Evolutionary conservation across 257 asterid species (phyloP).

Genomic region (Primulina huaijiensis): DNA sequence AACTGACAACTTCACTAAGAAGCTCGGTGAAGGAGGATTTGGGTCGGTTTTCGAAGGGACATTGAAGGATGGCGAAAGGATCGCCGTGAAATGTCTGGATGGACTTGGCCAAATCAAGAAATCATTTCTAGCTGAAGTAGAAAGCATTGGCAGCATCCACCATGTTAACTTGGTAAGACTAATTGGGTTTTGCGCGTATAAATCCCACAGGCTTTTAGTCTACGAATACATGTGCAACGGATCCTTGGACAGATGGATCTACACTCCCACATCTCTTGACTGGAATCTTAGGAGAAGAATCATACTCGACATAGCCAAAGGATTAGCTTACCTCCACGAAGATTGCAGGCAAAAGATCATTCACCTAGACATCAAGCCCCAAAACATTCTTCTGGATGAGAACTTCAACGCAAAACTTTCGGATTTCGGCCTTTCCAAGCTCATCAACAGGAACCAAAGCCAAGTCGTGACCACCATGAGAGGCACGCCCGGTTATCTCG

Average conservation of each 20-base stretch:
- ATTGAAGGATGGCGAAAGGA: conserved; percentile 21
- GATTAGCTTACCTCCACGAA: conserved; percentile 38
- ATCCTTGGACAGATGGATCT: conserved; percentile 35
- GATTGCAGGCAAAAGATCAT: conserved; percentile 36
- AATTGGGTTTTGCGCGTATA: conserved; percentile 34
- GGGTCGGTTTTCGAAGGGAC: conserved; percentile 30
- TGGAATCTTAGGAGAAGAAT: conserved; percentile 25
- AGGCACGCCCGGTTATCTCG: conserved; percentile 36
- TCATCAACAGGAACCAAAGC: conserved; percentile 30
- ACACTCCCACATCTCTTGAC: neutral
- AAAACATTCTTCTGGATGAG: conserved; percentile 33
- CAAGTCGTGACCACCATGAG: conserved; percentile 32
- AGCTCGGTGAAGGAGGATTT: conserved; percentile 35
- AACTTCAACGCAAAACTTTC: conserved; percentile 28
- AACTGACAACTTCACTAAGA: conserved; percentile 25
- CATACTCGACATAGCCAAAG: conserved; percentile 30
- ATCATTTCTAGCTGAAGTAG: conserved; percentile 32
- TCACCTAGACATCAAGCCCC: conserved; percentile 38
- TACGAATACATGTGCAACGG: conserved; percentile 32
- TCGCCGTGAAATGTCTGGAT: conserved; percentile 36
- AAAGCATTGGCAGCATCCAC: conserved; percentile 32
- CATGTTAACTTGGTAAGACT: conserved; percentile 30
- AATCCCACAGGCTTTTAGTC: conserved; percentile 28
- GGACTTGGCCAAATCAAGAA: conserved; percentile 26
- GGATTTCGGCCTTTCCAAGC: conserved; percentile 35